Conservation (phyloP, 2,329 filamentous ascomycete genomes). For the Alternaria conjuncta region DNA sequence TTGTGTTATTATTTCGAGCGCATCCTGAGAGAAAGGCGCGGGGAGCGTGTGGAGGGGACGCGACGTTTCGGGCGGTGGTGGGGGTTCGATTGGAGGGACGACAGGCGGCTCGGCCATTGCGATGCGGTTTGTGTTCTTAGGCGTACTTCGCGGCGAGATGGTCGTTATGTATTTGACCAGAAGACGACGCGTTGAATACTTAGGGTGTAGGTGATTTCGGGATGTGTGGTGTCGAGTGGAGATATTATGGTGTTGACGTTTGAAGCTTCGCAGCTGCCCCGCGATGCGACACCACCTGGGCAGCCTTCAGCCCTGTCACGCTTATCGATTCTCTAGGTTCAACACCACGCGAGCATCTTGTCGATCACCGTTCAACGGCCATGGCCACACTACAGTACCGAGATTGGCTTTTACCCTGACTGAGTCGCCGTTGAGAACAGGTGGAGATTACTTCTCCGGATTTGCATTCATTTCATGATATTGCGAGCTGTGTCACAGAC, state of each 20-base stretch:
- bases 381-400: background rate
- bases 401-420: background rate
- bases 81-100: conserved; percentile 25
- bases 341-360: conserved; percentile 18
- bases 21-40: conserved; percentile 55
- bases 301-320: conserved; percentile 12
- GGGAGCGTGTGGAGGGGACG: conserved; percentile 39
- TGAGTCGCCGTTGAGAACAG: conserved; percentile 2
- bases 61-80: conserved; percentile 24
- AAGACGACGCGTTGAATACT: background rate
- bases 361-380: conserved; percentile 17
- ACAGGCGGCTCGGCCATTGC: conserved; percentile 32
- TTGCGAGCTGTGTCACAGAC: background rate
- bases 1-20: conserved; percentile 80
- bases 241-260: background rate
- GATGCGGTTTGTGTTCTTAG: background rate
- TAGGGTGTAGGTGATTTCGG: background rate
- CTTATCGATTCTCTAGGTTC: conserved; percentile 23
- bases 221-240: background rate
- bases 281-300: conserved; percentile 14
- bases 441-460: conserved; percentile 4
- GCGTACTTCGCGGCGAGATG: too few species aligned
- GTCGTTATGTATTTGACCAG: too few species aligned
- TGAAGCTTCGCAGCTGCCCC: conserved; percentile 15
- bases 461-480: background rate